Conservation (phyloP, 2,329 filamentous ascomycete genomes). For the Dactylellina drechsleri region DNA sequence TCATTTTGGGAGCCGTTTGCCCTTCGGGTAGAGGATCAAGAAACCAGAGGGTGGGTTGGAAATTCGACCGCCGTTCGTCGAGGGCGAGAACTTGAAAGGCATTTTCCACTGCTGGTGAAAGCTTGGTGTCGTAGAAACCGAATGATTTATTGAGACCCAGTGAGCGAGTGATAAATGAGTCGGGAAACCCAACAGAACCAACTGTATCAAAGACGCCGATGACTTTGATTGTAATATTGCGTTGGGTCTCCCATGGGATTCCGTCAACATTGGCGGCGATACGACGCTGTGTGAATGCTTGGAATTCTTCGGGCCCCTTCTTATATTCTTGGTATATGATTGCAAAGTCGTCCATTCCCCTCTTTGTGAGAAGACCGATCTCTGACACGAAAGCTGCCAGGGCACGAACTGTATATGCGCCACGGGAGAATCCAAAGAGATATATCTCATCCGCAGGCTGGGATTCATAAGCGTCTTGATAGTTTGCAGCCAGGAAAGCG, state of each 20-base stretch:
- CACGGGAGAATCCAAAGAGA: slow-evolving; percentile 61
- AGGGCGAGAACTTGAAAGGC: slow-evolving; percentile 69
- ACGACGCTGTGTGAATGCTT: slow-evolving; percentile 29
- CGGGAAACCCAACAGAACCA: slow-evolving; percentile 58
- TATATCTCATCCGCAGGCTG: slow-evolving; percentile 60
- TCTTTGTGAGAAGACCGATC: slow-evolving; percentile 57
- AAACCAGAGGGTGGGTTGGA: slow-evolving; percentile 47
- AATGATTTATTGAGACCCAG: slow-evolving; percentile 44
- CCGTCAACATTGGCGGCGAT: slow-evolving; percentile 37
- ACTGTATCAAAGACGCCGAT: slow-evolving; percentile 67
- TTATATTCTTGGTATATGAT: slow-evolving; percentile 67
- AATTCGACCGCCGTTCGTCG: slow-evolving; percentile 64
- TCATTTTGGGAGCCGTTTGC: slow-evolving; percentile 56
- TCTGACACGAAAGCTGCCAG: slow-evolving; percentile 58
- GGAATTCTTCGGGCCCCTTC: slow-evolving; percentile 45
- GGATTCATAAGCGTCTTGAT: slow-evolving; percentile 58
- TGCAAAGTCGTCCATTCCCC: slow-evolving; percentile 68
- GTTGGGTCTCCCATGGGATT: slow-evolving; percentile 49
- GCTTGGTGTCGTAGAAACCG: slow-evolving; percentile 51
- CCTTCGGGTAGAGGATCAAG: slow-evolving; percentile 27
- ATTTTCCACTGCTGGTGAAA: slow-evolving; percentile 63
- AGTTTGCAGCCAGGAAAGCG: slow-evolving; percentile 62
- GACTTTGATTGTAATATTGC: slow-evolving; percentile 55
- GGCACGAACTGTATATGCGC: slow-evolving; percentile 62
- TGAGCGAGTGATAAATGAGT: slow-evolving; percentile 49